Evolutionary conservation across 176 grass and related monocot species (phyloP).

Genomic region (Aechmea fasciata): DNA sequence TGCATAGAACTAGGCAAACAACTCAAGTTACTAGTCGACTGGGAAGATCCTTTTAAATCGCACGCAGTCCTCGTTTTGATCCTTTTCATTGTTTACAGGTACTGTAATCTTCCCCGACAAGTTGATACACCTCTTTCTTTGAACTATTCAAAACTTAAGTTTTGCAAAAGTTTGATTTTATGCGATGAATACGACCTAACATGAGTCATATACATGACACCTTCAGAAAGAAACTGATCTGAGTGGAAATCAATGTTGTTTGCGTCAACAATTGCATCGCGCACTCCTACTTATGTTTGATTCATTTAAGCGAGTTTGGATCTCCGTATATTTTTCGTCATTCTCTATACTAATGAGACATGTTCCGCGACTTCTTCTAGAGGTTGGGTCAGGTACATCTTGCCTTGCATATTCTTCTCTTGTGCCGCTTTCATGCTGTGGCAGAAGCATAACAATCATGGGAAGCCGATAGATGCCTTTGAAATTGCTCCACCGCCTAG

Average conservation of each 20-base stretch:
- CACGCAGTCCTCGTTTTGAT: constrained; percentile 56
- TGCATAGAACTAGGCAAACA: constrained; percentile 67
- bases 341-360: not conserved
- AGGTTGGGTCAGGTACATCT: constrained; percentile 55
- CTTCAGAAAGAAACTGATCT: too few relatives aligned
- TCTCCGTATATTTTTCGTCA: not conserved
- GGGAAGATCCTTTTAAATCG: constrained; percentile 87
- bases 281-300: not conserved
- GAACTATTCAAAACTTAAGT: too few relatives aligned
- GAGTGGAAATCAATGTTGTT: too few relatives aligned
- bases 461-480: constrained; percentile 46
- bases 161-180: too few relatives aligned
- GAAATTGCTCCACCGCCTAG: constrained; percentile 43
- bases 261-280: not conserved
- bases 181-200: too few relatives aligned
- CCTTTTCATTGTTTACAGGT: constrained; percentile 70
- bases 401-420: constrained; percentile 53
- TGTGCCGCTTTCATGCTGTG: constrained; percentile 61
- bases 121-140: not conserved
- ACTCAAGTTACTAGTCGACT: constrained; percentile 49
- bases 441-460: constrained; percentile 42
- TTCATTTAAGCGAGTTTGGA: not conserved
- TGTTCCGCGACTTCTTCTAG: constrained; percentile 6
- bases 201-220: too few relatives aligned
- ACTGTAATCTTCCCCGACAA: constrained; percentile 1